phyloP scores from a whole-genome alignment of 2,329 filamentous ascomycete species.

The Cladosporium sp. region DNA sequence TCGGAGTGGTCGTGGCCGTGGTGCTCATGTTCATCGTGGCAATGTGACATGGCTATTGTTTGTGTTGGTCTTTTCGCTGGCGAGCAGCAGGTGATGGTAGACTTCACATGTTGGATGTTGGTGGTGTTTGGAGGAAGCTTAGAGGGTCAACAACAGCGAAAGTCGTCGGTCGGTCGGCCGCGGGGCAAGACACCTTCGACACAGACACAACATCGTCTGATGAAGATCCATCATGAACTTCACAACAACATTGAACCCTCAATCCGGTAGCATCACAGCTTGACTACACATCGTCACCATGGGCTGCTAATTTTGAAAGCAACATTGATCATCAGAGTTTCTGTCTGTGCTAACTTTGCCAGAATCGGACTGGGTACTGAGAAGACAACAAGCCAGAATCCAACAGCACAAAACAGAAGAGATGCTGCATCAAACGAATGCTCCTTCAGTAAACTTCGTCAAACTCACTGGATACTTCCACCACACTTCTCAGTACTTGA shows the following conservation, averaged over 20 bases:
- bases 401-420: neutral
- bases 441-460: no score
- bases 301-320: no score
- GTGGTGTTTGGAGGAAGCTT: conserved; percentile 1
- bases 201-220: neutral
- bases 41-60: conserved; percentile 44
- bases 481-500: neutral
- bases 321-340: neutral
- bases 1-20: conserved; percentile 55
- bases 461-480: no score
- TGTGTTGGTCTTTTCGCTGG: conserved; percentile 1
- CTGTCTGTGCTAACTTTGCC: neutral
- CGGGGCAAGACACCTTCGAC: neutral
- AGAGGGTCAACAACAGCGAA: neutral
- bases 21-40: conserved; percentile 51
- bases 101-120: conserved; percentile 19
- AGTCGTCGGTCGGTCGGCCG: neutral
- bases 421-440: no score
- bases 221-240: no score
- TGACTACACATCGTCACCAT: no score
- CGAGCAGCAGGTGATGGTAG: conserved; percentile 15
- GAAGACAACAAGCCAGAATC: neutral
- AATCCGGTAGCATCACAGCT: no score
- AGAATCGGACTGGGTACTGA: neutral
- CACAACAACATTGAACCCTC: no score